These are phyloP conservation scores for Geotrichum macrosporum DNA, from an alignment of 1,139 yeast species.

Conservation along the genomic window DNA sequence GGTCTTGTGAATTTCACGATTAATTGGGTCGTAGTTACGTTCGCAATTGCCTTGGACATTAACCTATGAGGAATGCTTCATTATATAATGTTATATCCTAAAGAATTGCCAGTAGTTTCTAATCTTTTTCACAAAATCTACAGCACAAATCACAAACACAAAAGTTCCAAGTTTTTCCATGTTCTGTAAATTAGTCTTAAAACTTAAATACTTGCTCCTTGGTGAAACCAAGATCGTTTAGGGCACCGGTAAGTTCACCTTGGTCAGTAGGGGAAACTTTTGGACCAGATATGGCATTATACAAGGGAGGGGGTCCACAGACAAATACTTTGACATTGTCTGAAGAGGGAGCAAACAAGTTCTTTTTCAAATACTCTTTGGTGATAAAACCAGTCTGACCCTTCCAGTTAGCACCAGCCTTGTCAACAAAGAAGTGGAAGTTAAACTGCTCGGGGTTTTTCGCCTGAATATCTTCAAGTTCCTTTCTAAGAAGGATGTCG, in stretches of 20 bases:
- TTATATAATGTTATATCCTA: slow-evolving; percentile 15
- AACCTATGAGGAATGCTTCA: slow-evolving; percentile 17
- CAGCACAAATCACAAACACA: no score
- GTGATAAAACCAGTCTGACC: slow-evolving; percentile 66
- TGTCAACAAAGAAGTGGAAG: slow-evolving; percentile 76
- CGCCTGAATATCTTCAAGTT: slow-evolving; percentile 62
- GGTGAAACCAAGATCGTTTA: slow-evolving; percentile 82
- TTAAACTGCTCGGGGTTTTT: slow-evolving; percentile 71
- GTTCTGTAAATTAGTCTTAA: no score
- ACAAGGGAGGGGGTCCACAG: slow-evolving; percentile 89
- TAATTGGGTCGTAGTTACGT: no score
- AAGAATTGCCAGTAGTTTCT: slow-evolving; percentile 8
- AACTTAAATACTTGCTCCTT: slow-evolving; percentile 85
- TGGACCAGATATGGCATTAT: slow-evolving; percentile 78
- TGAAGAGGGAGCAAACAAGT: slow-evolving; percentile 55
- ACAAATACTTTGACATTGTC: slow-evolving; percentile 68
- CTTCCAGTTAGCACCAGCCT: slow-evolving; percentile 49
- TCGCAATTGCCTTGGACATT: slow-evolving; percentile 28
- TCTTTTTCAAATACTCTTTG: slow-evolving; percentile 55
- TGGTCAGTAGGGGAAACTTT: slow-evolving; percentile 87
- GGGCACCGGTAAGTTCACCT: slow-evolving; percentile 86
- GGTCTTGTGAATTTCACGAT: no score
- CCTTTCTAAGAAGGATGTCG: slow-evolving; percentile 74
- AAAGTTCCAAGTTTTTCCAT: no score
- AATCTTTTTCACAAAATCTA: neutral